Conservation (phyloP, 176 grass and related monocot genomes). For the Rhynchospora tenuis region DNA sequence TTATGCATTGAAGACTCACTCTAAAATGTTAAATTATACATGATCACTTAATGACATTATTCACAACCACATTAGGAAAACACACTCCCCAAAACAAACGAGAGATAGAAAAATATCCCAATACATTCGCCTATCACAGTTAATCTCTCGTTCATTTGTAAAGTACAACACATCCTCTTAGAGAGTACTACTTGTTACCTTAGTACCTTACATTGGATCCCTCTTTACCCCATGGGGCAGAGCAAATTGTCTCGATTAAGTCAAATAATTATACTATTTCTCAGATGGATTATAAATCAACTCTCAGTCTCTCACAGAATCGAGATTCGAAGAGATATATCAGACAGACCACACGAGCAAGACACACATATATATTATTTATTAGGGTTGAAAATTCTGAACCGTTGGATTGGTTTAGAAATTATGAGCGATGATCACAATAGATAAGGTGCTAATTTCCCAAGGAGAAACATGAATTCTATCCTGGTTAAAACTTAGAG, state of each 20-base stretch:
- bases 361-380: not conserved
- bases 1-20: not conserved
- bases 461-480: constrained; percentile 22
- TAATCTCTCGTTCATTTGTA: not conserved
- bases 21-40: not conserved
- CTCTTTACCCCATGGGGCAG: not conserved
- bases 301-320: not conserved
- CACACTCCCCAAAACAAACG: not conserved
- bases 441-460: constrained; percentile 18
- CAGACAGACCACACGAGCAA: constrained; percentile 7
- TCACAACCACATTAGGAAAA: not conserved
- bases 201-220: constrained; percentile 14
- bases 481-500: not conserved
- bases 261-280: constrained; percentile 7
- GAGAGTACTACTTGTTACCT: not conserved
- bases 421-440: not conserved
- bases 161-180: constrained; percentile 2
- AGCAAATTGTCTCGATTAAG: not conserved
- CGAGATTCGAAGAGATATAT: not conserved
- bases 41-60: not conserved
- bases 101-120: not conserved
- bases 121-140: not conserved
- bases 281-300: not conserved
- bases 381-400: not conserved
- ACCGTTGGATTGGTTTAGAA: constrained; percentile 1